These are phyloP conservation scores for Ogataea populi-albae DNA, from an alignment of 805 yeast species.

Conservation along the genomic window DNA sequence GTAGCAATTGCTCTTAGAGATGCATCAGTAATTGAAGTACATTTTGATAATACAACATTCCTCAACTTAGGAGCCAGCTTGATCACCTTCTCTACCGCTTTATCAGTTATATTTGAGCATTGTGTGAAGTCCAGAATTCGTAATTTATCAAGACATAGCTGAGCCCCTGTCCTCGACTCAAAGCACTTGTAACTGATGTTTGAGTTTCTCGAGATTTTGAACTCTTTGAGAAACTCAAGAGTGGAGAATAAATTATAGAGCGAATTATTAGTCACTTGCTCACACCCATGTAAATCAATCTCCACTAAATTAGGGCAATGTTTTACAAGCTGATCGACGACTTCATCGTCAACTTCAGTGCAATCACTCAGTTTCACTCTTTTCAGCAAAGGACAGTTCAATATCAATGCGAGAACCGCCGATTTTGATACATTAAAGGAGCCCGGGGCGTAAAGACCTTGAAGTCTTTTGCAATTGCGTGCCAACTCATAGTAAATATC, in stretches of 20 bases:
- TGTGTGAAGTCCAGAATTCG: slow-evolving; percentile 84
- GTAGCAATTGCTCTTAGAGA: slow-evolving; percentile 68
- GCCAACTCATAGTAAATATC: slow-evolving; percentile 68
- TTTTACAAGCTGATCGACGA: slow-evolving; percentile 57
- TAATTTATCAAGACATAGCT: slow-evolving; percentile 53
- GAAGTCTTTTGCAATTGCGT: slow-evolving; percentile 66
- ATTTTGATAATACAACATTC: slow-evolving; percentile 85
- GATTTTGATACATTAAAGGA: slow-evolving; percentile 68
- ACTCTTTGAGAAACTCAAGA: slow-evolving; percentile 75
- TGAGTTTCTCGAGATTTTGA: slow-evolving; percentile 71
- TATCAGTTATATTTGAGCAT: slow-evolving; percentile 78
- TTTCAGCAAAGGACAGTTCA: slow-evolving; percentile 69
- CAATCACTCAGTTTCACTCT: slow-evolving; percentile 81
- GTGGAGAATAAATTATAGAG: slow-evolving; percentile 55
- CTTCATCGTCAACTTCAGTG: slow-evolving; percentile 58
- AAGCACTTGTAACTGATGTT: slow-evolving; percentile 70
- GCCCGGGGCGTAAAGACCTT: slow-evolving; percentile 87
- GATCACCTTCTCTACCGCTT: slow-evolving; percentile 69
- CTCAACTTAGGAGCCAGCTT: slow-evolving; percentile 79
- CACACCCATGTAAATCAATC: slow-evolving; percentile 82
- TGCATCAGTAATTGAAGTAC: slow-evolving; percentile 80
- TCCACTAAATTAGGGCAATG: slow-evolving; percentile 82
- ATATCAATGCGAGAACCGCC: slow-evolving; percentile 58
- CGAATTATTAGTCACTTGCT: slow-evolving; percentile 65
- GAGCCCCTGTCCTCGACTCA: slow-evolving; percentile 29